These are phyloP conservation scores for Neofusicoccum sp. DNA, from an alignment of 2,329 filamentous ascomycete genomes.

Conservation along the genomic window DNA sequence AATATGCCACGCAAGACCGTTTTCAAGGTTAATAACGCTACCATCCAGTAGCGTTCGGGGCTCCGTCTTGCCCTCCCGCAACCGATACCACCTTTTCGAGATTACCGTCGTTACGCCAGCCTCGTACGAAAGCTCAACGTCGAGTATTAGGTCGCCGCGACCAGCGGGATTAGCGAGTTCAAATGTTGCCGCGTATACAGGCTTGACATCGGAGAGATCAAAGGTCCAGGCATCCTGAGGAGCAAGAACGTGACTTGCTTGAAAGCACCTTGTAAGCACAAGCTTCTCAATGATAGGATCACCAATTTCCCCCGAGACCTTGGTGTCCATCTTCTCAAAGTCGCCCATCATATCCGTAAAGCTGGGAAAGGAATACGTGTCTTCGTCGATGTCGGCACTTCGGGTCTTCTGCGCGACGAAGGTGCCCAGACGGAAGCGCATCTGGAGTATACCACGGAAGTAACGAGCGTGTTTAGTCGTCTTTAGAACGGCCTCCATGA, in stretches of 20 bases:
- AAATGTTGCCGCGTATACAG: constrained; percentile 10
- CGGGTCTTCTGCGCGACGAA: not conserved
- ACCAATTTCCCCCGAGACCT: not conserved
- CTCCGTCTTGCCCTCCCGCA: not conserved
- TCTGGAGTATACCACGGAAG: not conserved
- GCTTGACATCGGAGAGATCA: not conserved
- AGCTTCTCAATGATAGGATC: not conserved
- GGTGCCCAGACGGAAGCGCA: not conserved
- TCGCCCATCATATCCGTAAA: constrained; percentile 3
- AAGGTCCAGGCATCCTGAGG: not conserved
- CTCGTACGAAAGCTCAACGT: not conserved
- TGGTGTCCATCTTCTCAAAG: not conserved
- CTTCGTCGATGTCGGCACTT: not conserved
- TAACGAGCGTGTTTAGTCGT: not conserved
- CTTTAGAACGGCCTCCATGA: not conserved
- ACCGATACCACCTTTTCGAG: not conserved
- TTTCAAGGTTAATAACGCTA: not conserved
- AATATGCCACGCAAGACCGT: constrained; percentile 14
- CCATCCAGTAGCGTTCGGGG: not conserved
- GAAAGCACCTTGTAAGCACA: not conserved
- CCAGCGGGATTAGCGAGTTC: not conserved
- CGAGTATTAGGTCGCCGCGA: not conserved
- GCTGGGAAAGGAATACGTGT: not conserved
- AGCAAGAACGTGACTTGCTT: not conserved
- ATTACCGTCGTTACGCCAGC: not conserved